A percentile compares a stretch with the other conserved stretches of the same genome.
Conservation (phyloP, 257 asterid genomes). For the Mitragyna speciosa region DNA sequence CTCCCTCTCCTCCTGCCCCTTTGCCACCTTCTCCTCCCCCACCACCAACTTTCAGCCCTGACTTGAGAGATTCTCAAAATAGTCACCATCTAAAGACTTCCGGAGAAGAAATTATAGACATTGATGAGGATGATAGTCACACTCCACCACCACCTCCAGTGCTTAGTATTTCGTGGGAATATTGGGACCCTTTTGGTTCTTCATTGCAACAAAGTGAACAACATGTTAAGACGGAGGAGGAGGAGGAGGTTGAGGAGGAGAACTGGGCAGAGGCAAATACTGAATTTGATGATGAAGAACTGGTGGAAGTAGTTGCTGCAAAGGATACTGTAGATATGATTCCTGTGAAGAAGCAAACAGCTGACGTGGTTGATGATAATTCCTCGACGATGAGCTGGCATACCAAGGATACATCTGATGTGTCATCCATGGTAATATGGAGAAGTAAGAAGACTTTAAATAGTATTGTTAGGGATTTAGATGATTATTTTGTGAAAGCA, state of each 20-base stretch:
- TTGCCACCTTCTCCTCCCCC: slow-evolving; percentile 77
- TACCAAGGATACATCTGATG: slow-evolving; percentile 51
- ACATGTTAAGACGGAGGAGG: slow-evolving; percentile 30
- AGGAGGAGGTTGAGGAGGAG: slow-evolving; percentile 58
- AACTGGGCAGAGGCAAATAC: slow-evolving; percentile 60
- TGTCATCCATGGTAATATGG: slow-evolving; percentile 69
- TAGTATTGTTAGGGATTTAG: slow-evolving; percentile 60
- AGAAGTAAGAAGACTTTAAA: slow-evolving; percentile 53
- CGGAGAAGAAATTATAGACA: slow-evolving; percentile 49
- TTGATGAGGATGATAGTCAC: slow-evolving; percentile 38
- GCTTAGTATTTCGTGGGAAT: slow-evolving; percentile 57
- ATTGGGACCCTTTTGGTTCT: slow-evolving; percentile 64
- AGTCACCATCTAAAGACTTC: slow-evolving; percentile 24
- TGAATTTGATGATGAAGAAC: slow-evolving; percentile 55
- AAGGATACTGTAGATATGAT: slow-evolving; percentile 25
- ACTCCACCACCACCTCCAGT: slow-evolving; percentile 63
- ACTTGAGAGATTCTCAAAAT: slow-evolving; percentile 33
- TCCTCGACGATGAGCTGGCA: slow-evolving; percentile 54
- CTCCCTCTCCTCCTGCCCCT: slow-evolving; percentile 75
- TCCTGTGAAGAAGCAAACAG: slow-evolving; percentile 27
- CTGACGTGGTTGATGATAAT: slow-evolving; percentile 48
- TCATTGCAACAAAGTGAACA: slow-evolving; percentile 31
- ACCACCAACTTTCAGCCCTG: slow-evolving; percentile 75
- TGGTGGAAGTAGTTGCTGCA: slow-evolving; percentile 28
- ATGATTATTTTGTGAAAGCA: slow-evolving; percentile 73